These are phyloP conservation scores for Ceratocystis eucalypticola DNA, from an alignment of 2,329 filamentous ascomycete genomes.

Conservation along the genomic window DNA sequence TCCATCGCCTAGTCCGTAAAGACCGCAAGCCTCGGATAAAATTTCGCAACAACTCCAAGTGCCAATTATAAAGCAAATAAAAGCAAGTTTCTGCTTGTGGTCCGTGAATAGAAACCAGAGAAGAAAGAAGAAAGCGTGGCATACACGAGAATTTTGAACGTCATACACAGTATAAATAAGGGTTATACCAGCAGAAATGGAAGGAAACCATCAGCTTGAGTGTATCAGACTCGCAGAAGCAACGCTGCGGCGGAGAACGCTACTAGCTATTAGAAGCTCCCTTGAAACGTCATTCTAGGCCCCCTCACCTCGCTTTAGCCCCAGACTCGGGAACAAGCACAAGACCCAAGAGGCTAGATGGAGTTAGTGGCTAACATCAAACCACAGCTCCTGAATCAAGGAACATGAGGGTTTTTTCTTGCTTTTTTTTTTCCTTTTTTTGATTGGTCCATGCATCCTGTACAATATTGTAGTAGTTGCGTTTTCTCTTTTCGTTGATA, in stretches of 20 bases:
- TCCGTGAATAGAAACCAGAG: background rate
- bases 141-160: too few species aligned
- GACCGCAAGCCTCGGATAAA: background rate
- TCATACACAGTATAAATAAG: too few species aligned
- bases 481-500: too few species aligned
- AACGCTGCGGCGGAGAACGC: too few species aligned
- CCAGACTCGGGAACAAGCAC: too few species aligned
- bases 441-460: background rate
- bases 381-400: background rate
- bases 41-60: background rate
- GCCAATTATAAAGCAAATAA: background rate
- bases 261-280: too few species aligned
- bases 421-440: background rate
- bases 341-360: too few species aligned
- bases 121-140: background rate
- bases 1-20: slow-evolving; percentile 6
- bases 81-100: background rate
- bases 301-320: too few species aligned
- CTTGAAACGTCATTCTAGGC: too few species aligned
- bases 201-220: background rate
- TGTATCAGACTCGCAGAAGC: too few species aligned
- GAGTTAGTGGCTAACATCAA: background rate
- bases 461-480: too few species aligned
- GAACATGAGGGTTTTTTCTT: background rate
- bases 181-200: background rate